Evolutionary conservation across 257 asterid species (phyloP).

Genomic region (Gardenia jasminoides): DNA sequence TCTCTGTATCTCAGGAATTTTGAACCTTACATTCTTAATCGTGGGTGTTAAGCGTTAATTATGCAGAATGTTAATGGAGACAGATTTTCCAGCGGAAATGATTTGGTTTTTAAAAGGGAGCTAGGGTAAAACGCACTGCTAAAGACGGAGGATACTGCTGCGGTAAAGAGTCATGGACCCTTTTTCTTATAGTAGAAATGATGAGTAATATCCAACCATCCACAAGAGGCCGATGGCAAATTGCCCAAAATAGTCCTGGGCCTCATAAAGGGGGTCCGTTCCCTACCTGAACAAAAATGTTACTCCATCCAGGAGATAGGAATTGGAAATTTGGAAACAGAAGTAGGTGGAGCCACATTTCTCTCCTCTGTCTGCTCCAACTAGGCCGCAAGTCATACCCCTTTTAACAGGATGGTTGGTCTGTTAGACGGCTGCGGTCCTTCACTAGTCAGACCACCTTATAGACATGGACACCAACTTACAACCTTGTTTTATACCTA

Average conservation of each 20-base stretch:
- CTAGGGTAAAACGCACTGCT: conserved; percentile 14
- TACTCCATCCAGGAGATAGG: conserved; percentile 15
- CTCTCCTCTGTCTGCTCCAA: conserved; percentile 26
- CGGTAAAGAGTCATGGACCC: conserved; percentile 14
- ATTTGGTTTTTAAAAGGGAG: conserved; percentile 22
- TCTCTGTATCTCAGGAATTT: not conserved
- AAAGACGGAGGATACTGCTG: not conserved
- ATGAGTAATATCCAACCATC: conserved; percentile 31
- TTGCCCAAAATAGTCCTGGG: conserved; percentile 33
- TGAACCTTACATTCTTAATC: not conserved
- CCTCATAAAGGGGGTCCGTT: conserved; percentile 13
- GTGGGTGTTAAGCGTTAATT: conserved; percentile 6
- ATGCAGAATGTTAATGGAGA: conserved; percentile 27
- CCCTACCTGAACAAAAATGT: conserved; percentile 15
- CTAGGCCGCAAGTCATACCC: conserved; percentile 12
- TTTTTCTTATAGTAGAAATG: conserved; percentile 31
- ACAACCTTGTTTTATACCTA: not conserved
- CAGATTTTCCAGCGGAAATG: conserved; percentile 39
- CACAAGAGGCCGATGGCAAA: conserved; percentile 25
- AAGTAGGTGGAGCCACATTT: conserved; percentile 25
- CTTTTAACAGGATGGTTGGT: not conserved
- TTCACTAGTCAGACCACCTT: conserved; percentile 3
- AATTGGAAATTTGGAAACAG: conserved; percentile 10
- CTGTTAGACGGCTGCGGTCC: conserved; percentile 1
- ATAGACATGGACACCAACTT: not conserved